These are phyloP conservation scores for Basidioascus undulatus DNA, from an alignment of 768 basidiomycete species.

Conservation along the genomic window DNA sequence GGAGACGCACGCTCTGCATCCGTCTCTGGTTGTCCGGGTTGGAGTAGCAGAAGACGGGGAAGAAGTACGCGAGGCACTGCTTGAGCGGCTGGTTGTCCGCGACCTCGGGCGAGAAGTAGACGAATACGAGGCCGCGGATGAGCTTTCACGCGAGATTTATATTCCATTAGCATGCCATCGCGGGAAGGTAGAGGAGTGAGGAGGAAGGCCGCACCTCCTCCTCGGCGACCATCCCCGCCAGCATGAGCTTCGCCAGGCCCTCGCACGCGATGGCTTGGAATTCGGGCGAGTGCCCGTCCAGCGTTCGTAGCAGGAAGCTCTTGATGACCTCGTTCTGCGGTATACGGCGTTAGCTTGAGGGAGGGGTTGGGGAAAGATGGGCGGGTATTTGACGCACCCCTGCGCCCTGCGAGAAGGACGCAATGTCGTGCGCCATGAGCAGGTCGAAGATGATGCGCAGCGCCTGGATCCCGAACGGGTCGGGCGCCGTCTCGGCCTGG, in stretches of 20 bases:
- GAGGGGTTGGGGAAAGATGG: no score
- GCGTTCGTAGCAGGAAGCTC: slow-evolving; percentile 35
- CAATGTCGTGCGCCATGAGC: slow-evolving; percentile 55
- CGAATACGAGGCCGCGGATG: slow-evolving; percentile 26
- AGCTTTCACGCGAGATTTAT: background rate
- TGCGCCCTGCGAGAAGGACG: slow-evolving; percentile 25
- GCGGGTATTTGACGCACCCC: no score
- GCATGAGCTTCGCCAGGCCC: slow-evolving; percentile 65
- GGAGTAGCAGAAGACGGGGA: slow-evolving; percentile 69
- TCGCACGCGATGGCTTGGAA: slow-evolving; percentile 49
- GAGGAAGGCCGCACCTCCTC: slow-evolving; percentile 35
- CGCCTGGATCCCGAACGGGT: slow-evolving; percentile 29
- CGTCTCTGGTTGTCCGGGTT: slow-evolving; percentile 41
- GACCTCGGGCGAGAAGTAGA: slow-evolving; percentile 61
- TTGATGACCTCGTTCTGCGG: no score
- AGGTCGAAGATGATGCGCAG: slow-evolving; percentile 67
- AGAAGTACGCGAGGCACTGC: slow-evolving; percentile 68
- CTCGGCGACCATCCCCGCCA: slow-evolving; percentile 50
- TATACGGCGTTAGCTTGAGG: no score
- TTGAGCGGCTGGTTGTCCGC: slow-evolving; percentile 55
- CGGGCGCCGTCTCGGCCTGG: slow-evolving; percentile 43
- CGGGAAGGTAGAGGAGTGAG: background rate
- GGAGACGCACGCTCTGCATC: slow-evolving; percentile 34
- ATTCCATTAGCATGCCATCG: background rate
- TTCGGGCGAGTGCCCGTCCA: slow-evolving; percentile 33